Evolutionary conservation across 73 alveolate genomes (phyloP).

Genomic region (Paramecium caudatum): DNA sequence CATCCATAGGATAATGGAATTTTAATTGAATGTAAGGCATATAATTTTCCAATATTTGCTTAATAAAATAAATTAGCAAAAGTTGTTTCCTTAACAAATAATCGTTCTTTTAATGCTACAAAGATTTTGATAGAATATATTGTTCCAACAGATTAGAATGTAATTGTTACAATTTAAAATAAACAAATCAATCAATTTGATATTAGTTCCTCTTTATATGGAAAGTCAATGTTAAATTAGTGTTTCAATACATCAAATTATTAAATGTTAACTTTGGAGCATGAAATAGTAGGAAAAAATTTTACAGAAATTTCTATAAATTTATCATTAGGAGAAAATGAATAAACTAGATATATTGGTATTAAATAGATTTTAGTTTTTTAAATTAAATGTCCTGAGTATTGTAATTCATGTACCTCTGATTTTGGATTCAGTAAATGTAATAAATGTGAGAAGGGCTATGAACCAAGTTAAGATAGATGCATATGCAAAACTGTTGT

Average conservation of each 20-base stretch:
- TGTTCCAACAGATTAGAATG: background rate
- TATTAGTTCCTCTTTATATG: background rate
- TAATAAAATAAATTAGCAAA: background rate
- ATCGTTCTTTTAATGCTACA: background rate
- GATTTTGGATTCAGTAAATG: too few species aligned
- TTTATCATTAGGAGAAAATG: too few species aligned
- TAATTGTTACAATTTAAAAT: background rate
- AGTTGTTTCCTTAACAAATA: background rate
- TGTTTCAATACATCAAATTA: slow-evolving; percentile 18
- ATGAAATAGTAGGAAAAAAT: slow-evolving; percentile 28
- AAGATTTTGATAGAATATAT: slow-evolving; percentile 28
- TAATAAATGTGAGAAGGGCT: too few species aligned
- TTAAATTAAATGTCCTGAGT: background rate
- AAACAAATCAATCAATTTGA: background rate
- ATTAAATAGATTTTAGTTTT: background rate
- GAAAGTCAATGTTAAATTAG: background rate
- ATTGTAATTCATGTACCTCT: slow-evolving; percentile 12
- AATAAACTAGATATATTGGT: slow-evolving; percentile 15
- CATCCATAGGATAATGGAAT: background rate
- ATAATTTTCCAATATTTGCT: slow-evolving; percentile 12
- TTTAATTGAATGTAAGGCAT: background rate
- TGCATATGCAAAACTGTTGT: background rate
- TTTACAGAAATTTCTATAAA: slow-evolving; percentile 20
- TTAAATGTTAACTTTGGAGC: background rate
- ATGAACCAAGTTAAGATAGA: background rate